Percentiles rank a stretch among this genome's conserved stretches.
phyloP scores from a whole-genome alignment of 768 basidiomycete genomes.

The Leccinum fibrillosum region DNA sequence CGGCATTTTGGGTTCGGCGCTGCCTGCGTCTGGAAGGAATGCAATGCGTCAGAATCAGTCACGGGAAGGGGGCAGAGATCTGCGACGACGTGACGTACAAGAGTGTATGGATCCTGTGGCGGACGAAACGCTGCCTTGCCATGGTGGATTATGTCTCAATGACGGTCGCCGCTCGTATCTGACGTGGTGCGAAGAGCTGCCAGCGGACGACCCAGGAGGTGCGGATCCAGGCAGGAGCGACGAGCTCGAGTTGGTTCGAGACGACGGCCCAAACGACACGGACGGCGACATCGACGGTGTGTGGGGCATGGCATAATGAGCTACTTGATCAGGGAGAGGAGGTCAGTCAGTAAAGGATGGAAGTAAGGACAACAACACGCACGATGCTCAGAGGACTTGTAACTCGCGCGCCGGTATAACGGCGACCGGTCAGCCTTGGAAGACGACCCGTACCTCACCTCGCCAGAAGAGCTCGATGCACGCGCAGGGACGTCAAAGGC shows the following conservation, averaged over 20 bases:
- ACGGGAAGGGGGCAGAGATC: conserved; percentile 1
- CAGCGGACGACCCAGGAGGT: conserved; percentile 35
- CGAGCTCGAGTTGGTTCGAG: conserved; percentile 50
- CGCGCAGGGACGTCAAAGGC: conserved; percentile 32
- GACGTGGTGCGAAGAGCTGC: conserved; percentile 40
- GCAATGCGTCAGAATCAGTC: conserved; percentile 1
- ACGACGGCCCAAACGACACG: conserved; percentile 38
- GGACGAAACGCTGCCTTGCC: conserved; percentile 41
- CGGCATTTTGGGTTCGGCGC: conserved; percentile 21
- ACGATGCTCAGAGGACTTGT: conserved; percentile 45
- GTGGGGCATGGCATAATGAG: conserved; percentile 30
- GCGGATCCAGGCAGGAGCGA: conserved; percentile 43
- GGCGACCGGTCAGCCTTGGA: conserved; percentile 34
- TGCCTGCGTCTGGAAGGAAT: conserved; percentile 17
- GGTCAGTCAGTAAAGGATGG: not conserved
- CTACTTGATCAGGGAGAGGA: conserved; percentile 15
- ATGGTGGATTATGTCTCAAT: conserved; percentile 45
- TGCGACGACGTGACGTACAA: conserved; percentile 32
- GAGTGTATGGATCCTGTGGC: conserved; percentile 38
- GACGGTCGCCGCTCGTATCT: conserved; percentile 43
- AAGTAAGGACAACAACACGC: conserved; percentile 22
- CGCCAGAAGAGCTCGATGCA: conserved; percentile 23
- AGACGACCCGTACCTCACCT: conserved; percentile 32
- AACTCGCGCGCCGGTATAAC: conserved; percentile 41
- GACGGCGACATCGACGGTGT: conserved; percentile 32